Conservation (phyloP, 1,284 basidiomycete genomes). For the Ceratobasidium sp. region DNA sequence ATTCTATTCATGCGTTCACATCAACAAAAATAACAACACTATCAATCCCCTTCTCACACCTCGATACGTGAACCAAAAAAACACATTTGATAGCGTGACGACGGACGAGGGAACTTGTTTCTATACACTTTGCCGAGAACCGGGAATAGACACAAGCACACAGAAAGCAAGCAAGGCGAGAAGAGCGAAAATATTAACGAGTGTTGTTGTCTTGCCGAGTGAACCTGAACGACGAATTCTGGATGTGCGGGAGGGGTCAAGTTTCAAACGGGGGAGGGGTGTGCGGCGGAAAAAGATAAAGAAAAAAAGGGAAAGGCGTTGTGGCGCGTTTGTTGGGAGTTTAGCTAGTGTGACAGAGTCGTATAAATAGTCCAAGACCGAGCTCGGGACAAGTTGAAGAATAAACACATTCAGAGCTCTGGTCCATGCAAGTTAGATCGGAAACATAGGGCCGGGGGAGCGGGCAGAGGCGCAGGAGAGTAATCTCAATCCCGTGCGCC, state of each 20-base stretch:
- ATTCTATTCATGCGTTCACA: conserved; percentile 14
- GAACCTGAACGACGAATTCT: not conserved
- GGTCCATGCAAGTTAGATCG: conserved; percentile 39
- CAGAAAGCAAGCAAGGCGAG: conserved; percentile 23
- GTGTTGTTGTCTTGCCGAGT: not conserved
- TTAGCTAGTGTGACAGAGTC: conserved; percentile 33
- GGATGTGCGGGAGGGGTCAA: not conserved
- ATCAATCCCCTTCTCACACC: not conserved
- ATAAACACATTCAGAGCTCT: conserved; percentile 41
- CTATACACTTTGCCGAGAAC: conserved; percentile 36
- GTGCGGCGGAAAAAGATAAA: conserved; percentile 15
- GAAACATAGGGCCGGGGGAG: not conserved
- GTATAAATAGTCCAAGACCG: conserved; percentile 47
- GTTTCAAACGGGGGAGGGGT: not conserved
- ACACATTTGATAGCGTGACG: conserved; percentile 2
- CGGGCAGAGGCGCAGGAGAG: conserved; percentile 1
- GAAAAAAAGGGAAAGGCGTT: conserved; percentile 2
- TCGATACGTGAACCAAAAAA: conserved; percentile 2
- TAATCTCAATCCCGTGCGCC: conserved; percentile 37
- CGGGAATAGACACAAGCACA: conserved; percentile 1
- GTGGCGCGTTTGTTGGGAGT: conserved; percentile 19
- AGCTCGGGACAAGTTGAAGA: conserved; percentile 36
- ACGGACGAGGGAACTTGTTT: conserved; percentile 7
- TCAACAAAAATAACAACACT: conserved; percentile 22
- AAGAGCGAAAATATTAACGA: conserved; percentile 12